Evolutionary conservation across 2,329 filamentous ascomycete species (phyloP), one percentile per base, ranked within the genome.

Genomic region (Phialophora chinensis): DNA sequence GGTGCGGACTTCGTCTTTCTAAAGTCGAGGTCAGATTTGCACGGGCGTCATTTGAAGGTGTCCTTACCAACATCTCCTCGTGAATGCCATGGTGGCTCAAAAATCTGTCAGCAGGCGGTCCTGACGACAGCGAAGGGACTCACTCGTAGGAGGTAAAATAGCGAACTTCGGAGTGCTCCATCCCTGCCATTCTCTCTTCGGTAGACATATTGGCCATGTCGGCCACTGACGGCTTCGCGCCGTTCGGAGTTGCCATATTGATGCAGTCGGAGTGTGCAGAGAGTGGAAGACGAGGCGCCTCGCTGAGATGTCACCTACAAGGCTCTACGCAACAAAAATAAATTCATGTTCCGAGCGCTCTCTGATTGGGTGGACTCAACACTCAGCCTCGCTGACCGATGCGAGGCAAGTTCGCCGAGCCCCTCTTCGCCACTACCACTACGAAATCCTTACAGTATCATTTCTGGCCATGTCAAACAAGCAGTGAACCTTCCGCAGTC

Each of bases 91-190:
- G 94, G 82, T 98, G 95, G 80, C 98, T 96, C 81, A 98, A 98
- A 98, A 81, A 33, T 55, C 29, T 17, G 53, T 20, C 23, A 31
- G 23, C 25, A 55, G 11, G 53, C 53, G 25, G 10, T 53, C 14
- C 20, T 17, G 8, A 35, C n/a, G 12, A 27, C 29, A 17, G 23
- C 35, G 17, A n/a, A 33, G 4, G 17, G 0, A 31, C 29, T 31
- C 53, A 55, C 25, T 31, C 29, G 29, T 55, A 55, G 17, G 27
- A 31, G 29, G 97, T 98, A 85, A 98, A 98, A 85, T 98, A 99
- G 81, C 98, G 95, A 80, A 96, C 93, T 85, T 99, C 95, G 71
- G 93, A 95, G 83, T 97, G 93, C 78, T 91, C 90, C 86, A 97
- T 89, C 74, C 80, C 81, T 38, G 79, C 79, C 80, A 83, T 81